phyloP scores from a whole-genome alignment of 352 stramenopile species.

The Sclerospora graminicola region DNA sequence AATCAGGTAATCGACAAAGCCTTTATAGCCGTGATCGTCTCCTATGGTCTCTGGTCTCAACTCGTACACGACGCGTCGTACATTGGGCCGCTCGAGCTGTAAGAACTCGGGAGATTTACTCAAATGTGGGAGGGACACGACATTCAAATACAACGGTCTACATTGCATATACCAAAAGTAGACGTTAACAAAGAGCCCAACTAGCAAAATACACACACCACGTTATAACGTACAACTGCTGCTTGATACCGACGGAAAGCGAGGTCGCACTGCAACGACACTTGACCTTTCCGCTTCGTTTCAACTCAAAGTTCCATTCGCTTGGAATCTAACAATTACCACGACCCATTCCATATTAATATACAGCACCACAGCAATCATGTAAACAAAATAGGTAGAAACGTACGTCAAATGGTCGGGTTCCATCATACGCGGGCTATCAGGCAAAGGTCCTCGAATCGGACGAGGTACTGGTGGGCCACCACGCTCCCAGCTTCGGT shows the following conservation, averaged over 20 bases:
- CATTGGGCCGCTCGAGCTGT: slow-evolving; percentile 38
- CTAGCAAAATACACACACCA: background rate
- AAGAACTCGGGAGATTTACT: slow-evolving; percentile 53
- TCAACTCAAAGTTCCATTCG: slow-evolving; percentile 30
- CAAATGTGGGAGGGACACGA: slow-evolving; percentile 52
- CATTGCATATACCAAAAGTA: background rate
- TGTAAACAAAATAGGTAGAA: background rate
- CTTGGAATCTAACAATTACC: slow-evolving; percentile 22
- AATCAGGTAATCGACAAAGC: slow-evolving; percentile 56
- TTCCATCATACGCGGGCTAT: slow-evolving; percentile 26
- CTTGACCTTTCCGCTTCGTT: slow-evolving; percentile 25
- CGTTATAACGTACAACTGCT: slow-evolving; percentile 17
- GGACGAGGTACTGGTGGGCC: slow-evolving; percentile 11
- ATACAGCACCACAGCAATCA: too few species aligned
- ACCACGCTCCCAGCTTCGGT: slow-evolving; percentile 31
- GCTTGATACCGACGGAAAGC: slow-evolving; percentile 15
- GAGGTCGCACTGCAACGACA: slow-evolving; percentile 25
- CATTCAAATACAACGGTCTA: slow-evolving; percentile 53
- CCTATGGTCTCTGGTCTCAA: slow-evolving; percentile 41
- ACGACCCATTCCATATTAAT: too few species aligned
- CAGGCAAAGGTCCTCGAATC: slow-evolving; percentile 13
- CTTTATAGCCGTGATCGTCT: slow-evolving; percentile 44
- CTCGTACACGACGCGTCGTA: slow-evolving; percentile 56
- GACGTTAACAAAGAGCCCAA: background rate
- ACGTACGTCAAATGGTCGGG: slow-evolving; percentile 20